A percentile compares a stretch with the other conserved stretches of the same genome.
Conservation (phyloP, 2,329 filamentous ascomycete species). For the Aspergillus pseudotamarii region DNA sequence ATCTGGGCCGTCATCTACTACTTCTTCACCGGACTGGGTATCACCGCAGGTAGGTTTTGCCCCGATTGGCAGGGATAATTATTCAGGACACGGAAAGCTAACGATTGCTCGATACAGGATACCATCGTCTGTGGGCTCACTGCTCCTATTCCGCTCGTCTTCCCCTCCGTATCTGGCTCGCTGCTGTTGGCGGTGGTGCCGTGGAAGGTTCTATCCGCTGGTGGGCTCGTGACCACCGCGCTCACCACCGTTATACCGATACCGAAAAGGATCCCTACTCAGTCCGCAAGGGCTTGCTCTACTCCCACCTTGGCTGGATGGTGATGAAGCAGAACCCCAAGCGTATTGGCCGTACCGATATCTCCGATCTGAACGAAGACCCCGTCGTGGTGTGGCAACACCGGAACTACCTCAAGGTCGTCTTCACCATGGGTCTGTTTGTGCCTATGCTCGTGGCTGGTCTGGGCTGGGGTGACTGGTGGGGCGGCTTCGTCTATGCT, state of each 20-base stretch:
- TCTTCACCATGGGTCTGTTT: slow-evolving; percentile 74
- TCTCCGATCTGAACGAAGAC: slow-evolving; percentile 85
- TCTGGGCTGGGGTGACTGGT: slow-evolving; percentile 78
- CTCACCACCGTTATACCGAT: slow-evolving; percentile 89
- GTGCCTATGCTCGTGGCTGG: slow-evolving; percentile 77
- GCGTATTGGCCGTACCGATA: slow-evolving; percentile 83
- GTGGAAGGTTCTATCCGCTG: slow-evolving; percentile 85
- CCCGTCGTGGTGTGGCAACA: slow-evolving; percentile 86
- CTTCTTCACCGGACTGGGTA: slow-evolving; percentile 79
- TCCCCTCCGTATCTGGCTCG: slow-evolving; percentile 80
- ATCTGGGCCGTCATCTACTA: slow-evolving; percentile 78
- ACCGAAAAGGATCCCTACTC: slow-evolving; percentile 92
- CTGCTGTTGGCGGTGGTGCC: slow-evolving; percentile 77
- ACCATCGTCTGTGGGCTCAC: slow-evolving; percentile 85
- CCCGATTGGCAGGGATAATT: not conserved
- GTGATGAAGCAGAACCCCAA: slow-evolving; percentile 92
- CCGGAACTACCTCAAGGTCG: slow-evolving; percentile 79
- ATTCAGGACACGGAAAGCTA: slow-evolving; percentile 5
- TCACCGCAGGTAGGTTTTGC: slow-evolving; percentile 67
- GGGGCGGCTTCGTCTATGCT: slow-evolving; percentile 80
- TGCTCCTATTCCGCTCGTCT: slow-evolving; percentile 76
- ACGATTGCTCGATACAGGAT: slow-evolving; percentile 51
- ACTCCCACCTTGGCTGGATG: slow-evolving; percentile 89
- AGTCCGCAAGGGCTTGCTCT: slow-evolving; percentile 82
- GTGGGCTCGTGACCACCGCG: slow-evolving; percentile 86